Conservation (phyloP, 352 stramenopile genomes). For the Pythium rishiriense region DNA sequence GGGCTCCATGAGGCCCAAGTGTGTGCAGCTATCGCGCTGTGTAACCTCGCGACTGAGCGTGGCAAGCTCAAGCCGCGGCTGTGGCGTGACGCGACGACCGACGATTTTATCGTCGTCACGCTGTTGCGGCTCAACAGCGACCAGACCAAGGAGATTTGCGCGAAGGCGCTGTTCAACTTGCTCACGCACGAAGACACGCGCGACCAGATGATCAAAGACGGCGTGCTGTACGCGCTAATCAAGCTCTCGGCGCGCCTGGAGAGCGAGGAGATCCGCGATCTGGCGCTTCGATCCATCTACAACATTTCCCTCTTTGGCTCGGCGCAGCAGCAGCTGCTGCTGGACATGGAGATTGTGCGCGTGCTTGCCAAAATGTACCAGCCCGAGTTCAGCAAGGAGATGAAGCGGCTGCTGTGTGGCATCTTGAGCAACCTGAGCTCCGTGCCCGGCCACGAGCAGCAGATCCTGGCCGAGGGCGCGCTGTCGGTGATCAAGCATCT, state of each 20-base stretch:
- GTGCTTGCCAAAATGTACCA: conserved; percentile 80
- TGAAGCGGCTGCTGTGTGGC: conserved; percentile 75
- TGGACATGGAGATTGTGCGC: conserved; percentile 83
- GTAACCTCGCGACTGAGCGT: conserved; percentile 75
- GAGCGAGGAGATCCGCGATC: conserved; percentile 69
- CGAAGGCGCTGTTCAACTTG: conserved; percentile 85
- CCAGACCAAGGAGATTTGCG: conserved; percentile 82
- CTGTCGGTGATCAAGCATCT: conserved; percentile 69
- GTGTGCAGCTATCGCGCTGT: conserved; percentile 83
- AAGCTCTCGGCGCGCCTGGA: conserved; percentile 78
- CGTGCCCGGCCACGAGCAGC: conserved; percentile 20
- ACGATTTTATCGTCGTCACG: conserved; percentile 88
- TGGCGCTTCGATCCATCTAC: conserved; percentile 73
- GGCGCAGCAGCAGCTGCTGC: conserved; percentile 44
- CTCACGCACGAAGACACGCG: conserved; percentile 77
- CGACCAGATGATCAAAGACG: conserved; percentile 70
- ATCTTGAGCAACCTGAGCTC: conserved; percentile 73
- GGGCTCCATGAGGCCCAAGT: conserved; percentile 81
- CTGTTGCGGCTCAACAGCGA: conserved; percentile 82
- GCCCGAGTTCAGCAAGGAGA: conserved; percentile 64
- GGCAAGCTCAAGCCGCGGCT: conserved; percentile 37
- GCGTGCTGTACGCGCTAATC: conserved; percentile 82
- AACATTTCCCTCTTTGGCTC: conserved; percentile 68
- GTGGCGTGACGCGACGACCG: conserved; percentile 68
- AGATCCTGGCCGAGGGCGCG: conserved; percentile 48